phyloP scores from a whole-genome alignment of 2,329 filamentous ascomycete genomes.

The Arthrobotrys entomopaga region DNA sequence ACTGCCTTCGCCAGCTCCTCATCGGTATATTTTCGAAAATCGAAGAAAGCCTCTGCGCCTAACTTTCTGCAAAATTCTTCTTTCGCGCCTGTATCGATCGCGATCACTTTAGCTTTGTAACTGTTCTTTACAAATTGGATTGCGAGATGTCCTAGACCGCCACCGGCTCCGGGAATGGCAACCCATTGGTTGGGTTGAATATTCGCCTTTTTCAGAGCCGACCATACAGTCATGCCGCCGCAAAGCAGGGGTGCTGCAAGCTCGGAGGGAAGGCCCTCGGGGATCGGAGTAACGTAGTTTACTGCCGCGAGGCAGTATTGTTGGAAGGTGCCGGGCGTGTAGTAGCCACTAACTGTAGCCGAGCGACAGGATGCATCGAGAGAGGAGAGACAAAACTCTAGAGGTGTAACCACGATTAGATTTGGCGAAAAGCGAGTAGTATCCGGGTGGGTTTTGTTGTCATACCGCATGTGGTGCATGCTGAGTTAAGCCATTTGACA shows the following conservation, averaged over 20 bases:
- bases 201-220: conserved; percentile 67
- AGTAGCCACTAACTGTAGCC: conserved; percentile 59
- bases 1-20: conserved; percentile 55
- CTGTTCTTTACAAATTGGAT: conserved; percentile 58
- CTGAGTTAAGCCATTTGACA: conserved; percentile 57
- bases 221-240: conserved; percentile 69
- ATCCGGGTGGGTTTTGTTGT: no score
- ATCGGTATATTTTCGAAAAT: conserved; percentile 56
- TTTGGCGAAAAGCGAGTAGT: no score
- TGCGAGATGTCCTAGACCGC: conserved; percentile 59
- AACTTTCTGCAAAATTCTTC: conserved; percentile 56
- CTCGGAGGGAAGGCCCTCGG: conserved; percentile 68
- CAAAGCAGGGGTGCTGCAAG: conserved; percentile 72
- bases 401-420: background rate
- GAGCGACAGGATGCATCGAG: conserved; percentile 57
- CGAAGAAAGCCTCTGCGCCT: conserved; percentile 58
- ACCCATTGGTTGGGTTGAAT: conserved; percentile 60
- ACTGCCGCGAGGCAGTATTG: conserved; percentile 30
- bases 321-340: conserved; percentile 59
- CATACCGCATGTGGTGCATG: conserved; percentile 56
- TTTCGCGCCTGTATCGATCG: conserved; percentile 57
- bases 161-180: conserved; percentile 58
- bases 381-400: conserved; percentile 57
- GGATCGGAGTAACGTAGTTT: conserved; percentile 64
- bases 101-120: conserved; percentile 57